Conservation (phyloP, 495 filamentous ascomycete genomes). For the Xylaria flabelliformis region DNA sequence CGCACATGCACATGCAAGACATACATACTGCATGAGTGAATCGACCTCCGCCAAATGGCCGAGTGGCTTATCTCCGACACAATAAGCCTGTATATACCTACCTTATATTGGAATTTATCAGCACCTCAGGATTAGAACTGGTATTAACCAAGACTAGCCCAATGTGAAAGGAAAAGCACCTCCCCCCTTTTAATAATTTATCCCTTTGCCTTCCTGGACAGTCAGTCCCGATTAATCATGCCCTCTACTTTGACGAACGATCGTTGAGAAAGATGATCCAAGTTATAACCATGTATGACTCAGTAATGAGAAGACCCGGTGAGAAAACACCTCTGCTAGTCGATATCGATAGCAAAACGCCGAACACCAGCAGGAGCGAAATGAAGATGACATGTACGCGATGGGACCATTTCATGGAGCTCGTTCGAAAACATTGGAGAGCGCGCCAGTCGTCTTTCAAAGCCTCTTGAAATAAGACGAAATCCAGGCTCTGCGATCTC, state of each 20-base stretch:
- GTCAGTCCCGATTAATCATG: not conserved
- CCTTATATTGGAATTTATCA: too few relatives aligned
- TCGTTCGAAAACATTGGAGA: not conserved
- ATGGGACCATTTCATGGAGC: not conserved
- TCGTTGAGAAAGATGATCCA: not conserved
- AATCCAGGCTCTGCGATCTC: slow-evolving; percentile 1
- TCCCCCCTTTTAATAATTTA: not conserved
- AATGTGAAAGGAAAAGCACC: not conserved
- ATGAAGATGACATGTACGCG: not conserved
- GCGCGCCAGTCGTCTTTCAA: not conserved
- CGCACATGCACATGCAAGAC: too few relatives aligned
- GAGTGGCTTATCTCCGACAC: not conserved
- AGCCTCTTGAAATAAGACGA: slow-evolving; percentile 2
- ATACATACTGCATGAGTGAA: too few relatives aligned
- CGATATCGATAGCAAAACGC: not conserved
- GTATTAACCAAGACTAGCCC: too few relatives aligned
- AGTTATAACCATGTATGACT: not conserved
- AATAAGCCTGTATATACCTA: not conserved
- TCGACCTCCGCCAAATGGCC: not conserved
- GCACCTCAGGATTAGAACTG: too few relatives aligned
- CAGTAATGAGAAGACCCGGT: not conserved
- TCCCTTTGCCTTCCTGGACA: not conserved
- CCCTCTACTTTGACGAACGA: not conserved
- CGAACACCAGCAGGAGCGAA: not conserved
- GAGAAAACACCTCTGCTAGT: not conserved